Conservation (phyloP, 2,329 filamentous ascomycete species). For the Tolypocladium album region DNA sequence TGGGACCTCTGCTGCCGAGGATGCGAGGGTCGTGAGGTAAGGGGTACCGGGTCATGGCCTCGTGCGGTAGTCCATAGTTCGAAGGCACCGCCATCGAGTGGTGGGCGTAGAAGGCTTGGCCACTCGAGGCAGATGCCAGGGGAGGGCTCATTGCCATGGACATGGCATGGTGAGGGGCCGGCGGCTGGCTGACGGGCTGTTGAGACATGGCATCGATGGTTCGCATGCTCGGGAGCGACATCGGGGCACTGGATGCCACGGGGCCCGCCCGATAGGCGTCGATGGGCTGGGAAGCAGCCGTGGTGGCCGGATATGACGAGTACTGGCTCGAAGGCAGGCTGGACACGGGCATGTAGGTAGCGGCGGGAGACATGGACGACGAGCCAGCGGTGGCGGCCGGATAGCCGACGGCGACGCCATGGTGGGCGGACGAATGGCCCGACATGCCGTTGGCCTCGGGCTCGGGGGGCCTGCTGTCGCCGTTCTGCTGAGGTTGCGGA, state of each 20-base stretch:
- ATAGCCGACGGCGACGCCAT: slow-evolving; percentile 19
- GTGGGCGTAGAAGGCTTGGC: slow-evolving; percentile 33
- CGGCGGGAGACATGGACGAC: slow-evolving; percentile 10
- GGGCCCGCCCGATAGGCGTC: slow-evolving; percentile 19
- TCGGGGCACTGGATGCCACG: slow-evolving; percentile 14
- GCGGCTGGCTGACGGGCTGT: slow-evolving; percentile 11
- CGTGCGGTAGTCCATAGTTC: slow-evolving; percentile 31
- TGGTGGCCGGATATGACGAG: slow-evolving; percentile 17
- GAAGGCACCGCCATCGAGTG: slow-evolving; percentile 22
- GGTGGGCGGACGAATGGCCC: slow-evolving; percentile 14
- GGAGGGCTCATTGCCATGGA: slow-evolving; percentile 22
- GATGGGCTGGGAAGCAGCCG: slow-evolving; percentile 11
- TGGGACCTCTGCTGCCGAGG: slow-evolving; percentile 37
- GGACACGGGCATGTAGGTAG: slow-evolving; percentile 11
- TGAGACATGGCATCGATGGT: slow-evolving; percentile 25
- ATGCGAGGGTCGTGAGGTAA: slow-evolving; percentile 38
- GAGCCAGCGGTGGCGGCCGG: slow-evolving; percentile 3
- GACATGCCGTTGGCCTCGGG: slow-evolving; percentile 19
- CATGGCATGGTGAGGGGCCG: slow-evolving; percentile 22
- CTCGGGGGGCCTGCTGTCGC: slow-evolving; percentile 18
- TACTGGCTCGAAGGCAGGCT: slow-evolving; percentile 16
- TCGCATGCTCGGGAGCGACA: slow-evolving; percentile 29
- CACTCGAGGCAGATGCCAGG: slow-evolving; percentile 14
- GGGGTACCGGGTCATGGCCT: slow-evolving; percentile 33
- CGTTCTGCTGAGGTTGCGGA: slow-evolving; percentile 17